Base-by-base conservation (phyloP, 1,284 basidiomycete species). In the Boletus semigastroideus region DNA sequence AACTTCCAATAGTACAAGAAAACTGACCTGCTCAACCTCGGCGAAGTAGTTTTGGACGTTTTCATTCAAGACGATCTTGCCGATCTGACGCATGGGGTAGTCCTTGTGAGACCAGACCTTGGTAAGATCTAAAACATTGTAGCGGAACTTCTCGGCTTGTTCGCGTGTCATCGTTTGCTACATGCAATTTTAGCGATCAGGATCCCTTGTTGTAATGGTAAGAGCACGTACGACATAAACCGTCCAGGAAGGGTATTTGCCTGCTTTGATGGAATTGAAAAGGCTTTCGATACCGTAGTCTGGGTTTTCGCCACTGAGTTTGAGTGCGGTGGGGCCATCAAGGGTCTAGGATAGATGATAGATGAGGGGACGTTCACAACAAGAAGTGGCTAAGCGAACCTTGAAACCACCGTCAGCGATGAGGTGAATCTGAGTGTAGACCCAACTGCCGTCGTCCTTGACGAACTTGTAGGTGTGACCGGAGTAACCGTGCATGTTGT, bases 401-500 rank as follows among this genome's bases (percentile, higher is more conserved):
- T 92, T 89, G 79, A 86, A 86, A 27, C 92, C 92, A 49, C 83
- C 80, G 57, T 93, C 84, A 17, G 80, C 83, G 42, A 80, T 80
- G 61, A 89, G 53, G 73, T 96, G 94, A 63, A 94, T 78, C 72
- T 95, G 89, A 36, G 82, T 81, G 71, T 95, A 97, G 46, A 85
- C 79, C 77, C 88, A 94, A 30, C 84, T 78, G 52, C 91, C 92
- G 49, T 92, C 79, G 19, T 79, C 79, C 72, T 94, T 93, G 68
- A 90, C 80, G 69, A 91, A 83, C 76, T 96, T 95, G 79, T 83
- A 86, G n/a, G 93, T 90, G 78, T 97, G 93, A 7, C 94, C 93
- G 42, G 87, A 90, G 78, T 94, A 97, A 19, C 92, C 94, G 73
- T 97, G 89, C 83, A 85, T 79, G 62, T 85, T 75, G 71, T 90